Evolutionary conservation across 495 filamentous ascomycete genomes (phyloP).

Genomic region (Cercophora scortea): DNA sequence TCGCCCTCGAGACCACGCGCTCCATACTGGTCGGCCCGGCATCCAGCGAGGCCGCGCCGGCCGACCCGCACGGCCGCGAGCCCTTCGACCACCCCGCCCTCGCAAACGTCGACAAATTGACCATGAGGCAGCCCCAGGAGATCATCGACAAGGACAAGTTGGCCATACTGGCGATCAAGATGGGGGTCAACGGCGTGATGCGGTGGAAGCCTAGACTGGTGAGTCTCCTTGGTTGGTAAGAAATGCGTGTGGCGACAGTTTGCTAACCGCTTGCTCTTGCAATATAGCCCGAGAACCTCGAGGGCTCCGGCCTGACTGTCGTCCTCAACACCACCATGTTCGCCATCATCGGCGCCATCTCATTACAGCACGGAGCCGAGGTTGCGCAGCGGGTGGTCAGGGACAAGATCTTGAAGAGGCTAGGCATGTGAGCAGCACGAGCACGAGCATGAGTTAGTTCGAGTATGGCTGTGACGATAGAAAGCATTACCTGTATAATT

Average conservation of each 20-base stretch:
- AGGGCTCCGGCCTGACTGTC: constrained; percentile 59
- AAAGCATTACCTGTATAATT: constrained; percentile 14
- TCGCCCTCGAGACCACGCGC: constrained; percentile 69
- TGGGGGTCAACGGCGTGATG: constrained; percentile 63
- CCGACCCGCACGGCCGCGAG: constrained; percentile 45
- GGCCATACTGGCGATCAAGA: constrained; percentile 55
- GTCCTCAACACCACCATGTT: constrained; percentile 72
- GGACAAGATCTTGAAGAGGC: constrained; percentile 59
- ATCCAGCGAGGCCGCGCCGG: constrained; percentile 11
- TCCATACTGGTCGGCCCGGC: constrained; percentile 49
- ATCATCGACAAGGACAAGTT: constrained; percentile 53
- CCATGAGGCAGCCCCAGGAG: constrained; percentile 42
- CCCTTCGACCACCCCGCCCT: constrained; percentile 71
- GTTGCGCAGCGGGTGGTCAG: constrained; percentile 65
- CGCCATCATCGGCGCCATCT: constrained; percentile 79
- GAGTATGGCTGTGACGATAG: constrained; percentile 4
- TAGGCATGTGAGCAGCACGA: no score
- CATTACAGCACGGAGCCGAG: constrained; percentile 75
- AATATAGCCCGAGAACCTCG: constrained; percentile 62
- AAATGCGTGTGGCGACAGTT: neutral
- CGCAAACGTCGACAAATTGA: constrained; percentile 62
- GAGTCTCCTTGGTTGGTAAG: constrained; percentile 16
- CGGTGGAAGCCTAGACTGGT: constrained; percentile 85
- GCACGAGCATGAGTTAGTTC: constrained; percentile 1
- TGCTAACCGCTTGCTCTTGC: constrained; percentile 9